A percentile compares a stretch with the other conserved stretches of the same genome.
Evolutionary conservation across 2,329 filamentous ascomycete genomes (phyloP).

Genomic region (Pseudogymnoascus sp.): DNA sequence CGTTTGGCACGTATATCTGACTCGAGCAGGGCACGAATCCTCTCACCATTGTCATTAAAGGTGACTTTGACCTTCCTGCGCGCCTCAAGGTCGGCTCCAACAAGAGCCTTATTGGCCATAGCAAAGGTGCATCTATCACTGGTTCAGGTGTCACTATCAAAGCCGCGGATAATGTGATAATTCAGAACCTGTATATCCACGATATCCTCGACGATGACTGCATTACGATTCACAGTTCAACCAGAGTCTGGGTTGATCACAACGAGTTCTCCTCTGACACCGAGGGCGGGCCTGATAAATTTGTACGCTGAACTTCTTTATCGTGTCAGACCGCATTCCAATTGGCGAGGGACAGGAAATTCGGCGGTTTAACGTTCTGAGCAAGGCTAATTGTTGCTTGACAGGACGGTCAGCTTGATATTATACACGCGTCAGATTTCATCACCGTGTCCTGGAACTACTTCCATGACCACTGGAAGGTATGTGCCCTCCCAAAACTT

Average conservation of each 20-base stretch:
- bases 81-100: constrained; percentile 25
- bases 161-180: constrained; percentile 44
- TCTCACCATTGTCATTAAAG: constrained; percentile 38
- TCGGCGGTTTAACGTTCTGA: background rate
- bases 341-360: background rate
- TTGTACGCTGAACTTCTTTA: background rate
- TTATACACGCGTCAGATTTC: constrained; percentile 37
- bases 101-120: constrained; percentile 41
- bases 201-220: constrained; percentile 44
- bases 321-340: background rate
- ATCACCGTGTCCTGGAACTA: constrained; percentile 37
- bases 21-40: constrained; percentile 33
- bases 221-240: constrained; percentile 40
- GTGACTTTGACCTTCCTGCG: constrained; percentile 23
- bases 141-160: constrained; percentile 41
- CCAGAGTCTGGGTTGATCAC: constrained; percentile 43
- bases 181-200: constrained; percentile 47
- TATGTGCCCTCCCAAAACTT: background rate
- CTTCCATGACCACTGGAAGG: constrained; percentile 35
- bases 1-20: background rate
- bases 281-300: constrained; percentile 33
- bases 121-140: constrained; percentile 30
- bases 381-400: constrained; percentile 19
- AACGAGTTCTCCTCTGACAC: constrained; percentile 33
- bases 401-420: constrained; percentile 37